A percentile compares a stretch with the other conserved stretches of the same genome.
phyloP scores from a whole-genome alignment of 768 basidiomycete genomes.

The Postia placenta region DNA sequence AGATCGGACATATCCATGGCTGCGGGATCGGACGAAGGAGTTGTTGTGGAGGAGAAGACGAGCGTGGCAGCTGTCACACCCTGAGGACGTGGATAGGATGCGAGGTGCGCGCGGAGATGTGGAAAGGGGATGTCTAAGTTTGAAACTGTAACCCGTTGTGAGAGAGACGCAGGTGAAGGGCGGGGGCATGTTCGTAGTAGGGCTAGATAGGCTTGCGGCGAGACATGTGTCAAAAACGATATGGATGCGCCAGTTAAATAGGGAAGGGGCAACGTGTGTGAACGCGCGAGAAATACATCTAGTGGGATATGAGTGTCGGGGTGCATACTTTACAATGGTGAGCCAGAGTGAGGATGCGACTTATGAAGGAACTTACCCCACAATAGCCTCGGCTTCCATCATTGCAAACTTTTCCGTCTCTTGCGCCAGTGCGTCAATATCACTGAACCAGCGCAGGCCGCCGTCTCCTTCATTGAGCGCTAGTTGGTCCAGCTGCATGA shows the following conservation, averaged over 20 bases:
- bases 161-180: too few species aligned
- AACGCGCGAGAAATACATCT: conserved; percentile 64
- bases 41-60: conserved; percentile 36
- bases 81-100: conserved; percentile 26
- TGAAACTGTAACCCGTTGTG: too few species aligned
- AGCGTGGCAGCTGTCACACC: conserved; percentile 54
- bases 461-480: conserved; percentile 54
- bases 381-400: conserved; percentile 46
- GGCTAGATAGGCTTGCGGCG: conserved; percentile 63
- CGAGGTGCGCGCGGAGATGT: conserved; percentile 42
- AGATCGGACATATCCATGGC: conserved; percentile 17
- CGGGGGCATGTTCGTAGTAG: conserved; percentile 38
- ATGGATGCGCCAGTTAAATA: conserved; percentile 63
- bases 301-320: conserved; percentile 43
- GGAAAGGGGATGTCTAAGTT: conserved; percentile 47
- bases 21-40: conserved; percentile 29
- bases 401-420: conserved; percentile 44
- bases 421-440: conserved; percentile 48
- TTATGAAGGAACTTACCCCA: conserved; percentile 34
- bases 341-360: too few species aligned
- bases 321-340: conserved; percentile 1
- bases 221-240: conserved; percentile 66
- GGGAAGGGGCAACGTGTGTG: conserved; percentile 64
- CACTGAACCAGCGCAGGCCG: conserved; percentile 73
- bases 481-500: conserved; percentile 67